Base-by-base conservation (phyloP, 2,329 filamentous ascomycete species). In the Dendryphion nanum region DNA sequence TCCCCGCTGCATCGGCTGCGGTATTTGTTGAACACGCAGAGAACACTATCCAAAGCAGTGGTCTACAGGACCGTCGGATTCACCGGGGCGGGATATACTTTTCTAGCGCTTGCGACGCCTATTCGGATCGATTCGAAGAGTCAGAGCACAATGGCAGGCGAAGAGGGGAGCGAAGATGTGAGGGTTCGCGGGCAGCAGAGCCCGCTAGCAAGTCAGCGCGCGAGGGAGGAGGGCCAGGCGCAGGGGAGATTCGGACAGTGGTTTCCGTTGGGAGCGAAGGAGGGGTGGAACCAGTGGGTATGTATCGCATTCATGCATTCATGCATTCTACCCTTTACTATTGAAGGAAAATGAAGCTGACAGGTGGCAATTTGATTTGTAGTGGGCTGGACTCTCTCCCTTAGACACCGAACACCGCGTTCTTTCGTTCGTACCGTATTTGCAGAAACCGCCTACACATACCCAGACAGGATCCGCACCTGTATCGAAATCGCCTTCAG, bases 201-300 rank as follows among this genome's bases (percentile, higher is more conserved):
- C 18, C 64, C 72, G 44, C 59, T 75, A 33, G 72, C 75, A 21
- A 72, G 73, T 18, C 70, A 74, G 53, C 64, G 72, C 44, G 63
- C 62, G 23, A 68, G 66, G 40, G 61, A 68, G 42, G 57, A 61
- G 37, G 59, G 55, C 5, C 57, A 64, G 37, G 51, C 24, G 38
- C 51, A 45, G 33, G 53, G 66, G 10, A 26, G 59, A 10, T 49
- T 61, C 18, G 47, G 52, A 4, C 52, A 68, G 21, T 83, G 78
- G 65, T 97, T 98, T 51, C 90, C 93, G 2, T 70, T 97, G 16
- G 84, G 89, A 34, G 95, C 95, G 70, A 93, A 90, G 58, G 89
- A 95, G 41, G 91, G 88, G 13, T 88, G 89, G 47, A 84, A 79
- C 51, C 91, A 97, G 76, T 97, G 93, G 89, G 86, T 88, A 68